phyloP scores from a whole-genome alignment of 768 basidiomycete species.

The Boletus subcaerulescens region DNA sequence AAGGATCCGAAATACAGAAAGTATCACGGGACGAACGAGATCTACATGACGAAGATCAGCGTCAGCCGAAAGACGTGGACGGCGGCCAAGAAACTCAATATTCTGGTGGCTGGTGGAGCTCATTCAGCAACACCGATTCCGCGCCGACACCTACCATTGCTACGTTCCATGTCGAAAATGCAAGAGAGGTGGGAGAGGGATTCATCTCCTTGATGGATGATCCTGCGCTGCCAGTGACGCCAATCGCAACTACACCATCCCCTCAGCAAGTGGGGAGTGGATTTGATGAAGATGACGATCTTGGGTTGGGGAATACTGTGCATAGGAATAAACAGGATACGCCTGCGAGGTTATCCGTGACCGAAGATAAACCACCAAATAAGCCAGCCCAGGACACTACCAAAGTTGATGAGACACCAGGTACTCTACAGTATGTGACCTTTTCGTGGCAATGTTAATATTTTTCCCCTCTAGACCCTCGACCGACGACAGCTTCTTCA shows the following conservation, averaged over 20 bases:
- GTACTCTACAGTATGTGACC: slow-evolving; percentile 16
- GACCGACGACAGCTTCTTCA: slow-evolving; percentile 28
- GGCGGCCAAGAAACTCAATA: slow-evolving; percentile 38
- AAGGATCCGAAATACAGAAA: slow-evolving; percentile 13
- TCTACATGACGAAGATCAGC: slow-evolving; percentile 6
- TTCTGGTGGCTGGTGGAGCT: slow-evolving; percentile 62
- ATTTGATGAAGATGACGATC: slow-evolving; percentile 75
- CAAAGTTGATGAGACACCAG: slow-evolving; percentile 30
- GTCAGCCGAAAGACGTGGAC: slow-evolving; percentile 17
- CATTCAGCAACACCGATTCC: slow-evolving; percentile 38
- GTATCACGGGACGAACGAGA: not conserved
- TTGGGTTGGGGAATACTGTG: slow-evolving; percentile 83
- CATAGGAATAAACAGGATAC: slow-evolving; percentile 33
- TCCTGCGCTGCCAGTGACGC: slow-evolving; percentile 42
- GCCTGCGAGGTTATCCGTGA: slow-evolving; percentile 23
- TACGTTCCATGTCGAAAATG: slow-evolving; percentile 55
- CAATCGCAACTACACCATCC: slow-evolving; percentile 11
- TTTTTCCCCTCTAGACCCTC: slow-evolving; percentile 1
- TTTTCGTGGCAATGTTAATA: not conserved
- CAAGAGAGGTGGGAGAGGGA: slow-evolving; percentile 45
- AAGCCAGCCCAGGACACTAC: slow-evolving; percentile 16
- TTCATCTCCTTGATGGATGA: slow-evolving; percentile 85
- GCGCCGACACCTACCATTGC: slow-evolving; percentile 65
- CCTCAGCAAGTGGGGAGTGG: slow-evolving; percentile 7
- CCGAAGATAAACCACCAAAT: slow-evolving; percentile 22